These are phyloP conservation scores for Colletotrichum sp. DNA, from an alignment of 2,329 filamentous ascomycete genomes.

Conservation along the genomic window DNA sequence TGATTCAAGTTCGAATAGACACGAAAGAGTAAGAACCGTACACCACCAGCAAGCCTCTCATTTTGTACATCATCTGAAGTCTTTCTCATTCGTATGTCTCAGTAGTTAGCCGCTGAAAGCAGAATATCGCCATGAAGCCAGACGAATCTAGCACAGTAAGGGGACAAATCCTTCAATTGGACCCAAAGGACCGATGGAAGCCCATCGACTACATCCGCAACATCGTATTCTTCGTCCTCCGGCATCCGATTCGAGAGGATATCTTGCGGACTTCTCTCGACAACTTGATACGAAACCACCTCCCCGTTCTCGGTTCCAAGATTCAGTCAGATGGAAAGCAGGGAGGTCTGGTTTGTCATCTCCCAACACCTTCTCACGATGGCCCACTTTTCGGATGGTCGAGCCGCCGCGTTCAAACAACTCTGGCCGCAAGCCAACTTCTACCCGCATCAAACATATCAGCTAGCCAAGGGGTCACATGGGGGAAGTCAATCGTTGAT, in stretches of 20 bases:
- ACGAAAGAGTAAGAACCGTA: neutral
- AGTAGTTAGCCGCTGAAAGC: neutral
- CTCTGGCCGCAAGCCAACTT: neutral
- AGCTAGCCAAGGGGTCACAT: neutral
- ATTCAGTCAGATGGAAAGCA: conserved; percentile 1
- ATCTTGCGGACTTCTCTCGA: conserved; percentile 16
- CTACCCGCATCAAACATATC: neutral
- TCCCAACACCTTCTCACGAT: neutral
- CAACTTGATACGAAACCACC: conserved; percentile 18
- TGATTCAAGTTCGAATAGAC: neutral
- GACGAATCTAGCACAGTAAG: neutral
- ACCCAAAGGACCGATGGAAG: neutral
- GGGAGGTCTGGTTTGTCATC: neutral
- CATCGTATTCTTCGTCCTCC: conserved; percentile 20
- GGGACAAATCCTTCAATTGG: conserved; percentile 11
- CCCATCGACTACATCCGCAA: conserved; percentile 21
- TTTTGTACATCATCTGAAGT: neutral
- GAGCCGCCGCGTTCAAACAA: neutral
- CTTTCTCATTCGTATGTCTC: neutral
- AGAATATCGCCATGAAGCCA: neutral
- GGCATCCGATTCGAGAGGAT: conserved; percentile 4
- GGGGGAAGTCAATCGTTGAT: neutral
- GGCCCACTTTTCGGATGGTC: conserved; percentile 21
- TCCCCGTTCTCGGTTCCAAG: conserved; percentile 22
- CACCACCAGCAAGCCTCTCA: neutral